Evolutionary conservation across 345 rosid species (phyloP).

Genomic region (Cardamine resedifolia): DNA sequence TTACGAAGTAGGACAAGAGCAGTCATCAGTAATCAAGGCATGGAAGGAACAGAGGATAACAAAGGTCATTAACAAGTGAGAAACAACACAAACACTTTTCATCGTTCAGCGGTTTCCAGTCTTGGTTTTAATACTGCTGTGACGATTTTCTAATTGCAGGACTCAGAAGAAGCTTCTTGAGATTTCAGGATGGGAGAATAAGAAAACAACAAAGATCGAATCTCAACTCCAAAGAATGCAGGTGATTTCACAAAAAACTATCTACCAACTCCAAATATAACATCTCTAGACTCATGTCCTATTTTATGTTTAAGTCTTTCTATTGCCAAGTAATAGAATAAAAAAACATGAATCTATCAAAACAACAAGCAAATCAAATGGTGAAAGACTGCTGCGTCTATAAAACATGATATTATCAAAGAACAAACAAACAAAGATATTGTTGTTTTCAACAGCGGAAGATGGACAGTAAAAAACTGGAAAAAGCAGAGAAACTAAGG

Average conservation of each 20-base stretch:
- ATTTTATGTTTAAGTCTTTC: background rate
- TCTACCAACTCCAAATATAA: background rate
- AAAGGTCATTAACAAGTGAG: slow-evolving; percentile 72
- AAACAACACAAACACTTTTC: background rate
- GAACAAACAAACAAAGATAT: background rate
- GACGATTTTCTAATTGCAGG: slow-evolving; percentile 43
- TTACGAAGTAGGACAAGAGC: slow-evolving; percentile 60
- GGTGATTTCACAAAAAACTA: slow-evolving; percentile 42
- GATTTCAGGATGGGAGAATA: slow-evolving; percentile 76
- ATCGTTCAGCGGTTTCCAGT: background rate
- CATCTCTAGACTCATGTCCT: background rate
- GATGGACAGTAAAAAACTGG: slow-evolving; percentile 65
- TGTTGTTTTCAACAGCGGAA: slow-evolving; percentile 49
- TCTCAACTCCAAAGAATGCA: slow-evolving; percentile 60
- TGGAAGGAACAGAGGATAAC: slow-evolving; percentile 83
- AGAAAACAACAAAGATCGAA: slow-evolving; percentile 64
- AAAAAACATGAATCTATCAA: slow-evolving; percentile 17
- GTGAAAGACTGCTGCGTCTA: background rate
- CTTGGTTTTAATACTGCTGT: background rate
- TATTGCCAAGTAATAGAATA: background rate
- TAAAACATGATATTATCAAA: background rate
- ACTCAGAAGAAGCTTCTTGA: slow-evolving; percentile 63
- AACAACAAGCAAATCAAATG: background rate
- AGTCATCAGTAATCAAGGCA: slow-evolving; percentile 57
- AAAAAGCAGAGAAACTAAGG: slow-evolving; percentile 62